Evolutionary conservation across 2,329 filamentous ascomycete species (phyloP), one percentile per base, ranked within the genome.

Genomic region (Dryadomyces quercivorus): DNA sequence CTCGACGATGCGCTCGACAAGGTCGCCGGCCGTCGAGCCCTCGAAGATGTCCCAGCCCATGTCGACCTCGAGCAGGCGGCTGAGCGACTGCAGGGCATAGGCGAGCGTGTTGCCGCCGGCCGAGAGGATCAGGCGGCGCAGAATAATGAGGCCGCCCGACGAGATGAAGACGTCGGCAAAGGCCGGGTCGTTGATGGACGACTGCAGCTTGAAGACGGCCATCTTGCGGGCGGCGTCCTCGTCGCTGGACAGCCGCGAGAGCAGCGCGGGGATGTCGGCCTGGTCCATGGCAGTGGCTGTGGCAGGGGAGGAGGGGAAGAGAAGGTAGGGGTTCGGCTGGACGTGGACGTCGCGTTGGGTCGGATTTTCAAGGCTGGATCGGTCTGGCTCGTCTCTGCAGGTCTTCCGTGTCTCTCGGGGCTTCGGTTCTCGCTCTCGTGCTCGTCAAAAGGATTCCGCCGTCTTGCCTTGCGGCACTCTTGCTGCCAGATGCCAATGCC

Each of bases 181-280:
- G 51, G 90, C 86, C 26, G 92, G 92, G 70, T 98, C 93, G 66
- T 91, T 92, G 70, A 98, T 95, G 59, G 88, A 90, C 59, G 81
- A 85, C 71, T 98, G 93, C 60, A 98, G 82, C 73, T 96, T 96
- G 80, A 98, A 98, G 58, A 94, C 93, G 57, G 93, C 93, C 88
- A 97, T 96, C 71, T 98, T 98, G 65, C 91, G 88, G 62, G 88
- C 85, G 55, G 88, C 91, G 75, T 98, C 93, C 71, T 95, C 81
- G 62, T 84, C 79, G 70, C 81, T 84, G 44, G 78, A 74, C 58
- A 85, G 73, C 60, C 81, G 80, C 71, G 78, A 73, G 62, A 85
- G 73, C 61, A 85, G 75, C 66, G 78, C 77, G 50, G 81, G 81
- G 61, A 85, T 81, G 62, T 84, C 81, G 62, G 78, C 79, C 70